These are phyloP conservation scores for Irpex lacteus DNA, from an alignment of 1,284 basidiomycete genomes.

Conservation along the genomic window DNA sequence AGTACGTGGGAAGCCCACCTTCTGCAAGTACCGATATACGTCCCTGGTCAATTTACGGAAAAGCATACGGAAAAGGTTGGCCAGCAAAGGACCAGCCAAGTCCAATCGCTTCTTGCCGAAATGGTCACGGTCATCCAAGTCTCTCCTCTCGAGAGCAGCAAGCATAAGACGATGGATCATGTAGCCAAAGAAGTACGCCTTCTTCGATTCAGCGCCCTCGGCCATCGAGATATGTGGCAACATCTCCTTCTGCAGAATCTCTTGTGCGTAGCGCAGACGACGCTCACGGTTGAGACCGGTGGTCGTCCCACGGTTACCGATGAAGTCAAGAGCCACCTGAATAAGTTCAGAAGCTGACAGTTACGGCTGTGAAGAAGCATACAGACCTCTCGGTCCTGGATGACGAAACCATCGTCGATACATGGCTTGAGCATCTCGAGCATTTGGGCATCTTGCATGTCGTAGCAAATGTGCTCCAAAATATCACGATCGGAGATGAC, in stretches of 20 bases:
- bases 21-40: conserved; percentile 95
- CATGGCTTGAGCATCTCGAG: conserved; percentile 98
- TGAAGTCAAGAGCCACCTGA: conserved; percentile 88
- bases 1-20: conserved; percentile 48
- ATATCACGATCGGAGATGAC: conserved; percentile 98
- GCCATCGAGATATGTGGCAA: conserved; percentile 95
- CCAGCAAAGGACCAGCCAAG: conserved; percentile 91
- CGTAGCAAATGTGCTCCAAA: conserved; percentile 98
- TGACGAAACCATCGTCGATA: conserved; percentile 98
- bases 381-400: conserved; percentile 91
- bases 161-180: conserved; percentile 97
- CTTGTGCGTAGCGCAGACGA: conserved; percentile 95
- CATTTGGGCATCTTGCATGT: conserved; percentile 94
- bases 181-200: conserved; percentile 99
- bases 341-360: neutral
- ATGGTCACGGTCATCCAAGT: conserved; percentile 98
- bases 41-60: conserved; percentile 97
- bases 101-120: conserved; percentile 99
- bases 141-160: conserved; percentile 91
- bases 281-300: conserved; percentile 90
- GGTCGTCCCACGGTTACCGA: conserved; percentile 96
- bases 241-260: conserved; percentile 99
- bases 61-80: conserved; percentile 96
- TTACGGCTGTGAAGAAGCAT: neutral
- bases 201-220: conserved; percentile 96